Conservation (phyloP, 495 filamentous ascomycete species). For the Chaetomium fimeti region DNA sequence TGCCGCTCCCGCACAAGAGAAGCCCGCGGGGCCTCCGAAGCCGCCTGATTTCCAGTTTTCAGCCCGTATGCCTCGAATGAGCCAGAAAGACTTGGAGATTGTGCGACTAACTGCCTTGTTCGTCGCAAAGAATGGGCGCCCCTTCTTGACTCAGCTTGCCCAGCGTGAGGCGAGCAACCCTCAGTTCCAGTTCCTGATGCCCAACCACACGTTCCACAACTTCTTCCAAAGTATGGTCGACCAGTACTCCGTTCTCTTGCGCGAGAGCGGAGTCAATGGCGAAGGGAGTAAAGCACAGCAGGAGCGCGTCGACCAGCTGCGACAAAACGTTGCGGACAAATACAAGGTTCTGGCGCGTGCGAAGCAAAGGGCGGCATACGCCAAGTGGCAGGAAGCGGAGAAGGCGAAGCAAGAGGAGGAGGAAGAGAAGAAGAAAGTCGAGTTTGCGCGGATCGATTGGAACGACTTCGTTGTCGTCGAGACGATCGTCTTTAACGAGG, state of each 20-base stretch:
- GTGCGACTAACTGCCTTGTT: conserved; percentile 86
- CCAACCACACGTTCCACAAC: conserved; percentile 91
- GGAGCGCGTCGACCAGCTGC: conserved; percentile 68
- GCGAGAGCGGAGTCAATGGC: conserved; percentile 65
- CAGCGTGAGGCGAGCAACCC: conserved; percentile 88
- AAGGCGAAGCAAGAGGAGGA: conserved; percentile 87
- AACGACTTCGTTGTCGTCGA: conserved; percentile 96
- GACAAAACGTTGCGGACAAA: conserved; percentile 74
- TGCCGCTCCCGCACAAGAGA: conserved; percentile 50
- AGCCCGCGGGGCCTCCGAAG: conserved; percentile 77
- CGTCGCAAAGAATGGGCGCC: conserved; percentile 85
- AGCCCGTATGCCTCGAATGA: conserved; percentile 96
- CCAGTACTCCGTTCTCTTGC: conserved; percentile 84
- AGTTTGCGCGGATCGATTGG: conserved; percentile 94
- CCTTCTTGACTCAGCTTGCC: conserved; percentile 82
- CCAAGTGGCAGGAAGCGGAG: conserved; percentile 78
- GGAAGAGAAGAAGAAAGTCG: conserved; percentile 76
- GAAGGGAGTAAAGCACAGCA: conserved; percentile 65
- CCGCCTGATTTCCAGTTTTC: conserved; percentile 93
- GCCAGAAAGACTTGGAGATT: conserved; percentile 90
- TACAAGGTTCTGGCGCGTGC: conserved; percentile 78
- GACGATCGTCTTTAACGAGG: conserved; percentile 89
- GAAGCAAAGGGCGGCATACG: conserved; percentile 80
- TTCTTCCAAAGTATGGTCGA: conserved; percentile 91
- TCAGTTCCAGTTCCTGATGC: conserved; percentile 95